Conservation (phyloP, 345 rosid genomes). For the Luvunga scandens region DNA sequence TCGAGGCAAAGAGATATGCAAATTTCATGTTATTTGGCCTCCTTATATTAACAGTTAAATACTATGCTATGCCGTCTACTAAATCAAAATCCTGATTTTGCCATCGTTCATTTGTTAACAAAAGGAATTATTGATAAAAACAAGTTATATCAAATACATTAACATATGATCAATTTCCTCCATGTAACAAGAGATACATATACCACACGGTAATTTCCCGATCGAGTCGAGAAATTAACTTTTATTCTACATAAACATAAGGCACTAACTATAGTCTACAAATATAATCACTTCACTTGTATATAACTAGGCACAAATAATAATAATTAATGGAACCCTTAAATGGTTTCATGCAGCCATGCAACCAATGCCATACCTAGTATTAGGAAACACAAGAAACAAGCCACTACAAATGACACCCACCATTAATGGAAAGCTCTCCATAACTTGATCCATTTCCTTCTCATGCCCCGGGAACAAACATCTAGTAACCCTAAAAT, state of each 20-base stretch:
- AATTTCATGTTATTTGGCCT: neutral
- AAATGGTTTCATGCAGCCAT: conserved; percentile 36
- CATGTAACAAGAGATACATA: neutral
- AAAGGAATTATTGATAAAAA: no score
- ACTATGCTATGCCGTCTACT: neutral
- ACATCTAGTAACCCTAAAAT: conserved; percentile 56
- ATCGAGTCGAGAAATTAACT: neutral
- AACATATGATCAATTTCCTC: neutral
- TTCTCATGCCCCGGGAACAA: conserved; percentile 61
- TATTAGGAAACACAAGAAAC: conserved; percentile 68
- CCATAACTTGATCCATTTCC: conserved; percentile 83
- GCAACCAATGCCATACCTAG: conserved; percentile 68
- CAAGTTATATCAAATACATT: neutral
- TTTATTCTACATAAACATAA: neutral
- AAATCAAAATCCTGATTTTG: no score
- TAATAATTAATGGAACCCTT: neutral
- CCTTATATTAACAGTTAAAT: no score
- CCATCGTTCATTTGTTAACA: no score
- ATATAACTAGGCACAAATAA: no score
- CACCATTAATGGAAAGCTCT: conserved; percentile 77
- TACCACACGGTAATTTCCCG: neutral
- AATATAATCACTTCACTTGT: neutral
- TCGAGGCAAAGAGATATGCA: no score
- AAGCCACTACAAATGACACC: conserved; percentile 67
- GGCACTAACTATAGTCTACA: neutral